Conservation (phyloP, 2,329 filamentous ascomycete species). For the Calonectria fujianensis region DNA sequence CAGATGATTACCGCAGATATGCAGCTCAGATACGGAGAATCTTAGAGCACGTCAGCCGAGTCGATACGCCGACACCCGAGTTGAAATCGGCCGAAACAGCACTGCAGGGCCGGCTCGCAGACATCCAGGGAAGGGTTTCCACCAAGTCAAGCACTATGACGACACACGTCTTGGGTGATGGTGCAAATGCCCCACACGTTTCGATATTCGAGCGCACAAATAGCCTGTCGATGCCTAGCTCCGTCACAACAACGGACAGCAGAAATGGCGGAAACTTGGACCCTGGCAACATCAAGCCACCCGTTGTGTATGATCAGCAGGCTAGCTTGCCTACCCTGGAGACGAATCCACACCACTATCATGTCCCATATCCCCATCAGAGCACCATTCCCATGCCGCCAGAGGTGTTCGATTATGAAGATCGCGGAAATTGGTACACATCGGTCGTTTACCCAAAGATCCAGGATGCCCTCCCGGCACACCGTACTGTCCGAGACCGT, state of each 20-base stretch:
- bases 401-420: conserved; percentile 35
- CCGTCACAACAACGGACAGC: conserved; percentile 41
- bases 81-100: conserved; percentile 39
- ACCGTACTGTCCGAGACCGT: conserved; percentile 33
- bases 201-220: conserved; percentile 53
- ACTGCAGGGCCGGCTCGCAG: conserved; percentile 43
- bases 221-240: conserved; percentile 46
- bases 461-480: conserved; percentile 5
- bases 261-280: conserved; percentile 32
- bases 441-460: neutral
- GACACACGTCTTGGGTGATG: conserved; percentile 37
- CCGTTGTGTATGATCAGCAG: conserved; percentile 38
- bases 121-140: conserved; percentile 46
- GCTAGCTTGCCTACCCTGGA: conserved; percentile 40
- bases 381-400: conserved; percentile 47
- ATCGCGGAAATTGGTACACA: conserved; percentile 4
- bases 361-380: conserved; percentile 49
- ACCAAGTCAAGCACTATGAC: conserved; percentile 45
- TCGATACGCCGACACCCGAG: conserved; percentile 44
- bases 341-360: conserved; percentile 37
- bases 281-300: conserved; percentile 28
- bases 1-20: conserved; percentile 52
- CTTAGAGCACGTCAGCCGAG: conserved; percentile 46
- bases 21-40: conserved; percentile 49
- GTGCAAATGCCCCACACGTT: conserved; percentile 47